Evolutionary conservation across 148 eudicot species (phyloP).

Genomic region (Polygonum maritimum): DNA sequence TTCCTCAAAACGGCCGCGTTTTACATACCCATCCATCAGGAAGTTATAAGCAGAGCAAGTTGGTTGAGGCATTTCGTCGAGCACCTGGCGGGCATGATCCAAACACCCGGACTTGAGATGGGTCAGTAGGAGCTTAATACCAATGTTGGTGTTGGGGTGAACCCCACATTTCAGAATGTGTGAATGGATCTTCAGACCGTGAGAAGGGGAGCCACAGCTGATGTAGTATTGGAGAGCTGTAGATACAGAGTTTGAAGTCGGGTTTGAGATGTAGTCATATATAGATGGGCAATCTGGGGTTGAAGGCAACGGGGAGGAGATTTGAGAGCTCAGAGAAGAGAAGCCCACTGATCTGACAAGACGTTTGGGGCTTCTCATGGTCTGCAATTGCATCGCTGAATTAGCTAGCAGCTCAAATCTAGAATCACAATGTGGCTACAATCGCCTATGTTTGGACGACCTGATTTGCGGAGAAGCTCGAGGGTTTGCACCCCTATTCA

Average conservation of each 20-base stretch:
- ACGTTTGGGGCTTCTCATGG: conserved; percentile 32
- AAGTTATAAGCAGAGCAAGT: conserved; percentile 71
- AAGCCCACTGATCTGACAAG: conserved; percentile 20
- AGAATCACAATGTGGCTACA: not conserved
- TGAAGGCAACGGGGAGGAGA: not conserved
- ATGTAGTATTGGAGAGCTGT: conserved; percentile 49
- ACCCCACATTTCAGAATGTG: conserved; percentile 65
- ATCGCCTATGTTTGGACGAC: not conserved
- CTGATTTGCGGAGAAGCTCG: not conserved
- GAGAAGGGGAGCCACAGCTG: conserved; percentile 59
- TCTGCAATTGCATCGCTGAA: conserved; percentile 2
- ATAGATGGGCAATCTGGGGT: conserved; percentile 12
- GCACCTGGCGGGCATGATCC: conserved; percentile 52
- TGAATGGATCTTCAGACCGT: conserved; percentile 75
- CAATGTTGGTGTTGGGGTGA: conserved; percentile 43
- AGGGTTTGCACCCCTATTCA: not conserved
- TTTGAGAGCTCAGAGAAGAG: conserved; percentile 16
- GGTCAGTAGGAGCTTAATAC: conserved; percentile 61
- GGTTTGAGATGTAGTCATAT: conserved; percentile 17
- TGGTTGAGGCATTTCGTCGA: conserved; percentile 59
- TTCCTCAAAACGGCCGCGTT: conserved; percentile 28
- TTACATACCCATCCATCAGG: conserved; percentile 63
- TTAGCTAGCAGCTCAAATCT: not conserved
- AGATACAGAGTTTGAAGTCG: conserved; percentile 29
- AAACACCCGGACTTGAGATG: conserved; percentile 47